Conservation (phyloP, 108 stramenopile genomes). For the Conticribra guillardii region DNA sequence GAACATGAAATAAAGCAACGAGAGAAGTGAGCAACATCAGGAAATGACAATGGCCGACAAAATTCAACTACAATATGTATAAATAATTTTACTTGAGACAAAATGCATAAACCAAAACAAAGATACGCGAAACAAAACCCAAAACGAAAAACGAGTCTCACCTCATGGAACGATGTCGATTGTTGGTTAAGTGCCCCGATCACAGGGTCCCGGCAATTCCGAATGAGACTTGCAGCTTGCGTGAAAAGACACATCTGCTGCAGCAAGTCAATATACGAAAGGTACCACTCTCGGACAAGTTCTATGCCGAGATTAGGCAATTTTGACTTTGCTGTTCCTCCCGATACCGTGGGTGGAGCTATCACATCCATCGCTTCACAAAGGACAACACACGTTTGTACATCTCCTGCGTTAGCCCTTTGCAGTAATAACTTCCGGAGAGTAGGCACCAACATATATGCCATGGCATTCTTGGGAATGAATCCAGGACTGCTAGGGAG, state of each 20-base stretch:
- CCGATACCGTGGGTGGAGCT: slow-evolving; percentile 28
- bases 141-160: background rate
- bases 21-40: no score
- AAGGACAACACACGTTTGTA: slow-evolving; percentile 82
- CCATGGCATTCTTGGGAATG: slow-evolving; percentile 56
- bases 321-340: slow-evolving; percentile 45
- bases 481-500: slow-evolving; percentile 27
- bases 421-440: slow-evolving; percentile 65
- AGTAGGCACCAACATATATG: slow-evolving; percentile 69
- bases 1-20: slow-evolving; percentile 17
- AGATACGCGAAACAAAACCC: background rate
- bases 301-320: slow-evolving; percentile 66
- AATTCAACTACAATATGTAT: no score
- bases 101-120: no score
- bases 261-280: slow-evolving; percentile 83
- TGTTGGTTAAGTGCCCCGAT: slow-evolving; percentile 80
- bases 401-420: slow-evolving; percentile 85
- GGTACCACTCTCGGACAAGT: slow-evolving; percentile 86
- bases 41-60: no score
- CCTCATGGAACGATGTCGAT: slow-evolving; percentile 66
- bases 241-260: slow-evolving; percentile 86
- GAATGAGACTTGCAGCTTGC: slow-evolving; percentile 70
- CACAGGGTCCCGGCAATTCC: slow-evolving; percentile 72
- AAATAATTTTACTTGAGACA: no score
- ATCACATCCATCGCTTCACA: slow-evolving; percentile 87